Conservation (phyloP, 768 basidiomycete species). For the Pleurotus tuber-regium region DNA sequence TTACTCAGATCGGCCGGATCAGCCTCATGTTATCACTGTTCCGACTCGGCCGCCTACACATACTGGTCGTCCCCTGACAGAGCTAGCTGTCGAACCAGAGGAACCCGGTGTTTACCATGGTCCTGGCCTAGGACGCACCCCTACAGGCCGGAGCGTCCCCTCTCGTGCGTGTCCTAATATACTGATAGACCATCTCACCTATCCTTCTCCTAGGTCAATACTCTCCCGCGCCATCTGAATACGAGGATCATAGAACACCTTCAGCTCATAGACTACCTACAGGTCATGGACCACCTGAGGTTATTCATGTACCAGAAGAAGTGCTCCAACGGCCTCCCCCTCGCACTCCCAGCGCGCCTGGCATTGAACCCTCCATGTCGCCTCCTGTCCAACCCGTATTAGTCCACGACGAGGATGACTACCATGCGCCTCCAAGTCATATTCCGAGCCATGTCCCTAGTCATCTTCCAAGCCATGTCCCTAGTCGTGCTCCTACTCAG, state of each 20-base stretch:
- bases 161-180: background rate
- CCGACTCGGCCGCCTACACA: conserved; percentile 14
- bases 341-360: background rate
- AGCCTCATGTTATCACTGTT: conserved; percentile 15
- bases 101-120: conserved; percentile 5
- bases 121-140: conserved; percentile 1
- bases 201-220: conserved; percentile 2
- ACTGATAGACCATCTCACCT: background rate
- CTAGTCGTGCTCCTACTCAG: background rate
- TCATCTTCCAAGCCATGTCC: conserved; percentile 9
- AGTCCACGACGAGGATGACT: background rate
- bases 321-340: conserved; percentile 3
- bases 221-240: conserved; percentile 14
- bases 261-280: too few species aligned
- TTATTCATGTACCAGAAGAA: background rate
- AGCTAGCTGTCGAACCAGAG: background rate
- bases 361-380: background rate
- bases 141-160: background rate
- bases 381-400: background rate
- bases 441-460: background rate
- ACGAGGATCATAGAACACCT: conserved; percentile 6
- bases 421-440: background rate
- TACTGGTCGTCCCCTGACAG: conserved; percentile 9
- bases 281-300: conserved; percentile 3
- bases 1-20: background rate